phyloP scores from a whole-genome alignment of 495 filamentous ascomycete genomes.

The Halenospora varia region DNA sequence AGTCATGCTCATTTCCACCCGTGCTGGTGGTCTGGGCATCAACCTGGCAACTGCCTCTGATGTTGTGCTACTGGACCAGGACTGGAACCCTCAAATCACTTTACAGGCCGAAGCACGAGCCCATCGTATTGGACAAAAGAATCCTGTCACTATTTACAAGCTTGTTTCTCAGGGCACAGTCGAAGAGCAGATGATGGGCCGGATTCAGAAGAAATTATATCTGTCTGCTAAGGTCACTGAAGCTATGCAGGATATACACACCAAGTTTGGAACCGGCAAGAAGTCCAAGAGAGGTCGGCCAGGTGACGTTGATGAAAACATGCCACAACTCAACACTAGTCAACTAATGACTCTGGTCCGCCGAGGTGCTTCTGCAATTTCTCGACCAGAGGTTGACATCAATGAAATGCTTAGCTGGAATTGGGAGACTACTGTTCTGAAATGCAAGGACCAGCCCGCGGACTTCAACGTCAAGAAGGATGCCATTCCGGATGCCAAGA shows the following conservation, averaged over 20 bases:
- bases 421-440: constrained; percentile 48
- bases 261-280: constrained; percentile 27
- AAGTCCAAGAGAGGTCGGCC: constrained; percentile 22
- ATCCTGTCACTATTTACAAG: constrained; percentile 80
- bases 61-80: constrained; percentile 61
- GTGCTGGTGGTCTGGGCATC: constrained; percentile 61
- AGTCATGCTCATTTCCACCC: constrained; percentile 61
- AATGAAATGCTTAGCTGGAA: constrained; percentile 56
- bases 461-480: constrained; percentile 37
- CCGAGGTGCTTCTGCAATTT: constrained; percentile 51
- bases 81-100: constrained; percentile 67
- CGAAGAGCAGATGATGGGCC: constrained; percentile 81
- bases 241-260: constrained; percentile 51
- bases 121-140: constrained; percentile 87
- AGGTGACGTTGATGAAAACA: constrained; percentile 34
- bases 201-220: constrained; percentile 65
- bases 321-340: constrained; percentile 46
- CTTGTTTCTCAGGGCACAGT: constrained; percentile 82
- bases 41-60: constrained; percentile 57
- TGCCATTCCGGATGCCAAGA: constrained; percentile 22
- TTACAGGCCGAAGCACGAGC: constrained; percentile 95
- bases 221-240: constrained; percentile 60
- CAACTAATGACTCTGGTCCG: constrained; percentile 56
- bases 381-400: constrained; percentile 47
- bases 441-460: constrained; percentile 50